Percentiles rank a stretch among this genome's conserved stretches.
These are phyloP conservation scores for Dinochytrium kinnereticum DNA, from an alignment of 371 early-diverging fungal species.

Conservation along the genomic window DNA sequence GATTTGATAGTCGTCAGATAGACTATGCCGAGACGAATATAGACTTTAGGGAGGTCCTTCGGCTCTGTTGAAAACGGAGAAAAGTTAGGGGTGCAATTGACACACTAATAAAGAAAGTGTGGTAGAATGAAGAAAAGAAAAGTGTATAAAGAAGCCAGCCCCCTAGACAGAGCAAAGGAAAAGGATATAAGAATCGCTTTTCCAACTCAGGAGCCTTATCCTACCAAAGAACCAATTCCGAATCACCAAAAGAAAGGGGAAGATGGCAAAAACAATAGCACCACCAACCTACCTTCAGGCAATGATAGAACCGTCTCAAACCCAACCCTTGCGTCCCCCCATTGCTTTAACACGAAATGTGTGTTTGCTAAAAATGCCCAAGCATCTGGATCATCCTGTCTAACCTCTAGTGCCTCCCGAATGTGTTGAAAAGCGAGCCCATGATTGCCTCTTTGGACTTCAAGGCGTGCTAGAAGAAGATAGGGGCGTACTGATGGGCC, in stretches of 20 bases:
- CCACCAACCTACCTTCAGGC: conserved; percentile 45
- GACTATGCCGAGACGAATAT: conserved; percentile 52
- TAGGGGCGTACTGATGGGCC: conserved; percentile 46
- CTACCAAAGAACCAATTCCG: no score
- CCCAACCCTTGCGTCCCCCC: conserved; percentile 42
- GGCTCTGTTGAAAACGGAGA: conserved; percentile 35
- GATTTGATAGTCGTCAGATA: conserved; percentile 37
- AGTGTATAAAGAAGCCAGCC: no score
- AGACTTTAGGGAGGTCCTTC: conserved; percentile 44
- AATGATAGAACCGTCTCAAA: conserved; percentile 58
- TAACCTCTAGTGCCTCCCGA: conserved; percentile 48
- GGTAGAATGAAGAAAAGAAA: no score
- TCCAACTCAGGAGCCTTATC: no score
- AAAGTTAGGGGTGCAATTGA: no score
- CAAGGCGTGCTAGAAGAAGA: conserved; percentile 49
- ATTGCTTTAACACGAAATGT: conserved; percentile 45
- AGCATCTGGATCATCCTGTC: conserved; percentile 52
- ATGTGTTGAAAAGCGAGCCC: conserved; percentile 43
- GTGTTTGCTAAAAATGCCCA: conserved; percentile 57
- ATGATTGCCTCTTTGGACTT: conserved; percentile 46
- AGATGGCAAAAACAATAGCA: no score
- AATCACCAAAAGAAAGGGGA: no score
- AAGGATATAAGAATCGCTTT: no score
- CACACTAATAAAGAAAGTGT: not conserved
- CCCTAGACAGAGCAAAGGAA: no score